Conservation (phyloP, 495 filamentous ascomycete genomes). For the Hypoxylon lienhwacheense region DNA sequence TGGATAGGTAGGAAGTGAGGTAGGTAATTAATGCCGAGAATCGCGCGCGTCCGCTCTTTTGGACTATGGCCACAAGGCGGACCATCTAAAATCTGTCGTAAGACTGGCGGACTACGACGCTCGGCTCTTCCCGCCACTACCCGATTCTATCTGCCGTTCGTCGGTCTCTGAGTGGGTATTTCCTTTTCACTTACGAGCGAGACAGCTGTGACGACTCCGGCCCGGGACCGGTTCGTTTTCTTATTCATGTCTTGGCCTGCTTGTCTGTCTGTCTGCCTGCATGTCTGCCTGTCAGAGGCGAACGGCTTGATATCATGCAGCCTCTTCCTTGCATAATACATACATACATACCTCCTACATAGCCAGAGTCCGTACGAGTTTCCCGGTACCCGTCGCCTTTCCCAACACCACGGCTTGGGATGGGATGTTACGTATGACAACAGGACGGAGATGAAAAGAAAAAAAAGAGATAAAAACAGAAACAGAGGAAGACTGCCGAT, state of each 20-base stretch:
- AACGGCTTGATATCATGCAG: too few relatives aligned
- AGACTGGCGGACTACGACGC: slow-evolving; percentile 29
- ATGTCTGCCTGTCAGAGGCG: too few relatives aligned
- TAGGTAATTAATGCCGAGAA: slow-evolving; percentile 13
- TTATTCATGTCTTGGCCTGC: too few relatives aligned
- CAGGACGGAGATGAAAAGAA: slow-evolving; percentile 16
- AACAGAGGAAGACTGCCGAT: too few relatives aligned
- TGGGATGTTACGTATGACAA: slow-evolving; percentile 24
- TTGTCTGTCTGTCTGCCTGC: too few relatives aligned
- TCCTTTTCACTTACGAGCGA: too few relatives aligned
- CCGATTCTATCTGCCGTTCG: slow-evolving; percentile 6
- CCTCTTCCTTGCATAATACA: too few relatives aligned
- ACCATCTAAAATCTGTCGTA: slow-evolving; percentile 32
- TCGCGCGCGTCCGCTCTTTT: slow-evolving; percentile 13
- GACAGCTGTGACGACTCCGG: slow-evolving; percentile 14
- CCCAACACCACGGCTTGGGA: background rate
- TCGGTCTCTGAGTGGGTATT: slow-evolving; percentile 22
- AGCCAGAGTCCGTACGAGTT: background rate
- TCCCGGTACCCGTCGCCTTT: slow-evolving; percentile 3
- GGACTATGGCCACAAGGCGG: slow-evolving; percentile 14
- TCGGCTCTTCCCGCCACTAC: slow-evolving; percentile 26
- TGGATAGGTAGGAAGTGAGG: background rate
- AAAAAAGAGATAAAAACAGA: too few relatives aligned
- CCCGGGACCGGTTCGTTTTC: background rate
- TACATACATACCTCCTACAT: background rate